Evolutionary conservation across 176 grass and related monocot species (phyloP), one percentile per base, ranked within the genome.

Genomic region (Lolium perenne): DNA sequence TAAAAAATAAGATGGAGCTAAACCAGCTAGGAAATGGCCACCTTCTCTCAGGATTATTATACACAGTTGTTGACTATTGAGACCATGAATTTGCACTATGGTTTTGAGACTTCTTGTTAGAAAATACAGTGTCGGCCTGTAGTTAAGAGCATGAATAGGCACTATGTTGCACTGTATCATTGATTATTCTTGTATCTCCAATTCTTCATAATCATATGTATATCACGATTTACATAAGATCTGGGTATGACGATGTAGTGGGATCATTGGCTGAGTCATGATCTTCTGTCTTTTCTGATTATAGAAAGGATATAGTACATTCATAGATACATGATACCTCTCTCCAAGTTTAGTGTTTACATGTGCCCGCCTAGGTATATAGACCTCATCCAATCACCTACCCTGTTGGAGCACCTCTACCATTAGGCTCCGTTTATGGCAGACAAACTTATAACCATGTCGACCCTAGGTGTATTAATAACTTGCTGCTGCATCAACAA

Each of bases 381-480:
- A 60, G 74, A 74, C 20, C 75, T 84, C 67, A 66, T 16, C 74
- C 73, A 80, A 73, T 65, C 80, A 87, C 80, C 75, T 75, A 83
- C 64, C 62, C 88, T 74, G 12, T 41, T 66, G 56, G 84, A 57
- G 80, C 22, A 56, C 17, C 58, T 80, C 46, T 38, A 72, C 46
- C 65, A 45, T 75, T 87, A 80, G 56, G 47, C 48, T 55, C 75
- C 7, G 38, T 48, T 78, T 87, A 84, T 91, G 75, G 81, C 85
- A 80, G 89, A 91, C 89, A 87, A 87, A 80, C 81, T 69, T 91
- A 69, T 80, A 77, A 84, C 57, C 68, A 60, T 84, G 89, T 87
- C 59, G 49, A 87, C 62, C 62, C 20, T 83, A 79, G 23, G 23
- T 66, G 47, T 65, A 85, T 68, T 85, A 77, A 67, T 81, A 82